Evolutionary conservation across 495 filamentous ascomycete species (phyloP), one percentile per base, ranked within the genome.

Genomic region (Chaetomium fimeti): DNA sequence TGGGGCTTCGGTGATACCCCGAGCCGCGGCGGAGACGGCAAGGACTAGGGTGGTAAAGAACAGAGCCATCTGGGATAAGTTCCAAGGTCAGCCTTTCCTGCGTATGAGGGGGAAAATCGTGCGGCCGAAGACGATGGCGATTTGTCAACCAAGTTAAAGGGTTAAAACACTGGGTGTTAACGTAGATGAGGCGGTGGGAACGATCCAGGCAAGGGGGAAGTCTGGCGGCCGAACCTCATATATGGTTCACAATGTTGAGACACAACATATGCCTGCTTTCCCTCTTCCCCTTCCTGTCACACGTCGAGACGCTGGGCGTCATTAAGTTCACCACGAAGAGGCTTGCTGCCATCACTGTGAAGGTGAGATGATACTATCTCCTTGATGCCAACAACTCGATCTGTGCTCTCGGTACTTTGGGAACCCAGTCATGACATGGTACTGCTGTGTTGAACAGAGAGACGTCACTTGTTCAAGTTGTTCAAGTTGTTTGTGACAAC

Each of bases 1-100:
- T 25, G 28, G 61, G 16, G 61, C n/a, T 51, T 57, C 53, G 32
- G 53, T 57, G 43, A 57, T 57, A 5, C 43, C 60, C 7, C 51
- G 49, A 13, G 58, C 57, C n/a, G 63, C n/a, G 1, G 29, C 60
- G 40, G 49, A 62, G 2, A 25, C 52, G 51, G 53, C 53, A 32
- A 61, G 43, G 28, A 49, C 16, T n/a, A 62, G 27, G 42, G 32
- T 22, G 8, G 40, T 28, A 25, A 49, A 11, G 28, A 51, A 11
- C 5, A 12, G 13, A 15, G 51, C 15, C 51, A 61, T 62, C 27
- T 20, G 28, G 28, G 27, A 52, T 25, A 15, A 16, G 40, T 43
- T 40, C 32, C 8, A 11, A 36, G 8, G 32, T 11, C 5, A 36
- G 40, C 4, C 40, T 43, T 18, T 43, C 13, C 15, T 27, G 24